Base-by-base conservation (phyloP, 805 yeast species). In the Candida bentonensis region DNA sequence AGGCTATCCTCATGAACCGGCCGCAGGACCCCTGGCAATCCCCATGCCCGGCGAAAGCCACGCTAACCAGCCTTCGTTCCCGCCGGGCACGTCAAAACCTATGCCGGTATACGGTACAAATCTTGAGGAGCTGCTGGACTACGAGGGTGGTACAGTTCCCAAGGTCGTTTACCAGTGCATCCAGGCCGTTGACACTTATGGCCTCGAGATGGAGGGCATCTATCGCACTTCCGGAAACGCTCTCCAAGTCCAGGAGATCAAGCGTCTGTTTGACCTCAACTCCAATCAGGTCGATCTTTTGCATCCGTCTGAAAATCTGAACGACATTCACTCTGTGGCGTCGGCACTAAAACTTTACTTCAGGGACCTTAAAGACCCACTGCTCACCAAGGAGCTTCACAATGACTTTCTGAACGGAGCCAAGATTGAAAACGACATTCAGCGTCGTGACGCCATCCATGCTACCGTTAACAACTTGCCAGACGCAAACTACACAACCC, bases 401-500 rank as follows among this genome's bases (percentile, higher is more conserved):
- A 69, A 68, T 44, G 70, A 72, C 26, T 82, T 85, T 55, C 62
- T 86, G 42, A 78, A 74, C 30, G 82, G 87, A 1, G 82, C 82
- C 21, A 76, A 76, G 58, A 78, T 86, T 42, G 72, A 67, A 23
- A 83, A 81, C 53, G 69, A 70, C 17, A 68, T 68, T 13, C 69
- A 77, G 51, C 72, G 82, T 46, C 76, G 83, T 47, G 89, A 86
- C 56, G 69, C 69, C 23, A 69, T 92, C 53, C 98, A 92, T 61
- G 84, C 86, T 40, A 73, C 85, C 47, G 84, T 92, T 40, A 92
- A 82, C 65, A 82, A 83, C 51, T 70, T 92, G 45, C 96, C 96
- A 0, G 98, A 92, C 63, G 92, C 94, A 1, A 86, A 89, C 46
- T 92, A 92, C 60, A 88, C 94, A 69, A 88, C 97, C 0, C 69